Percentiles rank a stretch among this genome's conserved stretches.
Evolutionary conservation across 176 grass and related monocot genomes (phyloP).

Genomic region (Musa schizocarpa): DNA sequence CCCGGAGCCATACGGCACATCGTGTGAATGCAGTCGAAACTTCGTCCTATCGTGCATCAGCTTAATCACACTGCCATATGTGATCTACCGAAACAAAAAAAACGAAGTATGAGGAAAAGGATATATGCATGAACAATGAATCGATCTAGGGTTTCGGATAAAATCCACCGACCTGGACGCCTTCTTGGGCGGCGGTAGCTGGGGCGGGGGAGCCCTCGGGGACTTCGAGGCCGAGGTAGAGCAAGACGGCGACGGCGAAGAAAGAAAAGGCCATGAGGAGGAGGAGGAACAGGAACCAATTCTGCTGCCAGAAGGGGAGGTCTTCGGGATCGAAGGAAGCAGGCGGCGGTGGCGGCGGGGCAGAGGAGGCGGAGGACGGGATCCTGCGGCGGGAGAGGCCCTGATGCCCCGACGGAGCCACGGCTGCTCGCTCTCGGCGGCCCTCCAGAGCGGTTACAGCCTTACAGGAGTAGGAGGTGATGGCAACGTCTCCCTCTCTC

Average conservation of each 20-base stretch:
- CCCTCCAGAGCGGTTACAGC: neutral
- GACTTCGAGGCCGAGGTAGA: constrained; percentile 61
- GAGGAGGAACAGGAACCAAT: constrained; percentile 71
- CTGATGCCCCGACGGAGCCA: constrained; percentile 35
- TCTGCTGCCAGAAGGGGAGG: constrained; percentile 64
- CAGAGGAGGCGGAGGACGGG: constrained; percentile 12
- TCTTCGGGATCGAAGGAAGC: neutral
- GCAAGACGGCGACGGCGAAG: constrained; percentile 56
- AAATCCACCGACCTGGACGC: constrained; percentile 42
- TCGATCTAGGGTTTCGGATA: neutral
- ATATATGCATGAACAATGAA: neutral
- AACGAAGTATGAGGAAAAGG: constrained; percentile 8
- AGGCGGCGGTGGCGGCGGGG: constrained; percentile 14
- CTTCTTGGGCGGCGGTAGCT: constrained; percentile 33
- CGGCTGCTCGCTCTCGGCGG: constrained; percentile 25
- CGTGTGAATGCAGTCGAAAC: constrained; percentile 17
- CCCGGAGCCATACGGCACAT: constrained; percentile 12
- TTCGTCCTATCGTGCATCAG: constrained; percentile 20
- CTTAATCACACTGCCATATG: constrained; percentile 18
- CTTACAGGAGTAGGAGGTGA: no score
- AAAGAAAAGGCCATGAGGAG: constrained; percentile 52
- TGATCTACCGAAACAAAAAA: constrained; percentile 31
- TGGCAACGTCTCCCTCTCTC: no score
- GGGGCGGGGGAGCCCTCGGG: constrained; percentile 40
- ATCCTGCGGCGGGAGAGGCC: constrained; percentile 48